These are phyloP conservation scores for Angomonas desouzai DNA, from an alignment of 208 protist genomes.

Conservation along the genomic window DNA sequence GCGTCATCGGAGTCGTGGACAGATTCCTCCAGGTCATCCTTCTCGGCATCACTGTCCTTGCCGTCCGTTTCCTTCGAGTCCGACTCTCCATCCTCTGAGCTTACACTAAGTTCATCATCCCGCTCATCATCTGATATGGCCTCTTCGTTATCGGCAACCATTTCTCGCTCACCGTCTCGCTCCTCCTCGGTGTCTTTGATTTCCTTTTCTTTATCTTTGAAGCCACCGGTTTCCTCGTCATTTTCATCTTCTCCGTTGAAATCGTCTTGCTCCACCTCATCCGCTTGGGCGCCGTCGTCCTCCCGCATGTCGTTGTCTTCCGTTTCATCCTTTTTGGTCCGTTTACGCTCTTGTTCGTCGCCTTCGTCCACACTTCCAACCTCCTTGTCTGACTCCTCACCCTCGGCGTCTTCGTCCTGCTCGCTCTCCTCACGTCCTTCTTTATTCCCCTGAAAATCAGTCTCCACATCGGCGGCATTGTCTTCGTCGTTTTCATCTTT, in stretches of 20 bases:
- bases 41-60: conserved; percentile 33
- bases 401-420: conserved; percentile 55
- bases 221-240: conserved; percentile 82
- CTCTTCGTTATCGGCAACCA: conserved; percentile 63
- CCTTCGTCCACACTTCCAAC: conserved; percentile 89
- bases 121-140: conserved; percentile 38
- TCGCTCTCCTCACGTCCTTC: conserved; percentile 74
- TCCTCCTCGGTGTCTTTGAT: conserved; percentile 74
- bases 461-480: conserved; percentile 85
- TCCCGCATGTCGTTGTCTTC: conserved; percentile 79
- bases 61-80: conserved; percentile 53
- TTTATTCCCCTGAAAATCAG: conserved; percentile 81
- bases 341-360: conserved; percentile 80
- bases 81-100: conserved; percentile 50
- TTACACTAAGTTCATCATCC: conserved; percentile 26
- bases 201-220: conserved; percentile 81
- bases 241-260: conserved; percentile 38
- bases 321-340: conserved; percentile 69
- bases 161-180: conserved; percentile 60
- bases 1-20: conserved; percentile 26
- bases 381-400: conserved; percentile 70
- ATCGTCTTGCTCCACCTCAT: conserved; percentile 85
- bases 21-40: conserved; percentile 19
- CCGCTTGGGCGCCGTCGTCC: conserved; percentile 39
- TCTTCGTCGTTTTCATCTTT: conserved; percentile 83